phyloP scores from a whole-genome alignment of 139 green algal species.

The Asterochloris sp. region DNA sequence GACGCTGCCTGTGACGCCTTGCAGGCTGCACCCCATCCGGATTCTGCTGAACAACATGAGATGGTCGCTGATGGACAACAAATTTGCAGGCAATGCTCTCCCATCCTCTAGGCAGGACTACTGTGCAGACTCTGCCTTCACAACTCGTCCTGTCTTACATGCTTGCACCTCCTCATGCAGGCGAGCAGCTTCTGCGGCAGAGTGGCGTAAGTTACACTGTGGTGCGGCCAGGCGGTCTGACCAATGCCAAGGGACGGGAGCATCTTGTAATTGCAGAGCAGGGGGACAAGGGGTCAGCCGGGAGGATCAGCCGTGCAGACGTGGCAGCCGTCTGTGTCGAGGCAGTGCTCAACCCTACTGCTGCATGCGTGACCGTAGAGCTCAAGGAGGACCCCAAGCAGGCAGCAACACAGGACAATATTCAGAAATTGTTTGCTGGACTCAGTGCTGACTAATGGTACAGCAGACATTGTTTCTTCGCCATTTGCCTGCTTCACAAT shows the following conservation, averaged over 20 bases:
- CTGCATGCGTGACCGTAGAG: slow-evolving; percentile 31
- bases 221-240: slow-evolving; percentile 50
- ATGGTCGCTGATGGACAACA: slow-evolving; percentile 69
- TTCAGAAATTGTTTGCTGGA: too few species aligned
- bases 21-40: slow-evolving; percentile 56
- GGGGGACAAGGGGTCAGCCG: slow-evolving; percentile 30
- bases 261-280: slow-evolving; percentile 29
- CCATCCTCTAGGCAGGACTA: background rate
- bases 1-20: background rate
- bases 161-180: slow-evolving; percentile 20
- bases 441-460: too few species aligned
- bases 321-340: slow-evolving; percentile 59
- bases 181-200: slow-evolving; percentile 49
- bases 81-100: slow-evolving; percentile 15
- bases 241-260: background rate
- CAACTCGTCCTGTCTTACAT: background rate
- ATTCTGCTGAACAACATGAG: slow-evolving; percentile 74
- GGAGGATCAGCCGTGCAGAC: slow-evolving; percentile 46
- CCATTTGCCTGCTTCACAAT: too few species aligned
- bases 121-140: background rate
- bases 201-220: slow-evolving; percentile 59
- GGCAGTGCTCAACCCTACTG: slow-evolving; percentile 36
- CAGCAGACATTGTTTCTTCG: too few species aligned
- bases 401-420: background rate
- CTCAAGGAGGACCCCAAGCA: background rate